These are phyloP conservation scores for Eucalyptus polybractea DNA, from an alignment of 345 rosid species.

Conservation along the genomic window DNA sequence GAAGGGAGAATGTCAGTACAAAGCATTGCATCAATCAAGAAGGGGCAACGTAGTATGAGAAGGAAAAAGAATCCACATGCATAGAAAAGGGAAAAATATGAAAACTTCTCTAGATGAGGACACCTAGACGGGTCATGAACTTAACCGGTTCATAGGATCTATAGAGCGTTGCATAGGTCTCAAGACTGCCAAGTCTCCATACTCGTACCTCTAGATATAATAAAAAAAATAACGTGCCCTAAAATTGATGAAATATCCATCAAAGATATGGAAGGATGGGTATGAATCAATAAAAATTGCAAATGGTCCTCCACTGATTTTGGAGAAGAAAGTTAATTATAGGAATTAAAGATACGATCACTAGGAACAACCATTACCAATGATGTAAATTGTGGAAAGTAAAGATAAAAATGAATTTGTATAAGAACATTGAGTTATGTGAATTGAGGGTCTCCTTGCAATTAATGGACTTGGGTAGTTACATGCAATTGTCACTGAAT, in stretches of 20 bases:
- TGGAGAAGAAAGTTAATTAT: background rate
- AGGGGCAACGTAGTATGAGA: background rate
- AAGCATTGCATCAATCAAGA: background rate
- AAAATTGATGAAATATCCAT: background rate
- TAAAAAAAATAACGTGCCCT: background rate
- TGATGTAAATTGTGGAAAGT: background rate
- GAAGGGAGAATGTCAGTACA: background rate
- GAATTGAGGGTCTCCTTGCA: background rate
- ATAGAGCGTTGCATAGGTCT: background rate
- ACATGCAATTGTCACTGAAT: background rate
- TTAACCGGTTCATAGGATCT: background rate
- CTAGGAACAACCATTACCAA: background rate
- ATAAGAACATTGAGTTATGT: background rate
- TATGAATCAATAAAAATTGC: background rate
- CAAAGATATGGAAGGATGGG: background rate
- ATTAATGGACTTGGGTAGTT: background rate
- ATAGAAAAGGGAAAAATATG: background rate
- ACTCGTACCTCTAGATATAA: background rate
- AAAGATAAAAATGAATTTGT: background rate
- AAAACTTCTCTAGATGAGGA: background rate
- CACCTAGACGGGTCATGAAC: fast-evolving
- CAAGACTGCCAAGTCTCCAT: background rate
- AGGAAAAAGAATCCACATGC: background rate
- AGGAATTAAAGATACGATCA: background rate
- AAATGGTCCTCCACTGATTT: background rate